phyloP scores from a whole-genome alignment of 202 grass and related monocot genomes.

The Cymbopogon flexuosus region DNA sequence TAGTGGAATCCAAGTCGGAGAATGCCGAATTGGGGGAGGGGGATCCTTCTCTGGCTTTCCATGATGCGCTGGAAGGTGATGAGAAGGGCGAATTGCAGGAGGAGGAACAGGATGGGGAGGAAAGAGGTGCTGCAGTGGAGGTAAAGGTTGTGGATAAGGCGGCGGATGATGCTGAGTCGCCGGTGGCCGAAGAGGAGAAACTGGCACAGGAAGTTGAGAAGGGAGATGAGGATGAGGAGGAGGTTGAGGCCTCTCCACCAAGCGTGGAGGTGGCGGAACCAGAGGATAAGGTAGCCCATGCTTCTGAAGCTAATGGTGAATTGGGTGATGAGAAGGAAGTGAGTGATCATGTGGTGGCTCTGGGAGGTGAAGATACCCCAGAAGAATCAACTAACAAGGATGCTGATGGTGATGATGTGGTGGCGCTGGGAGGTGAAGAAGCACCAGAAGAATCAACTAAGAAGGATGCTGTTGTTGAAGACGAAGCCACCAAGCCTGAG shows the following conservation, averaged over 20 bases:
- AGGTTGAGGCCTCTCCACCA: not conserved
- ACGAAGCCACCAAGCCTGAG: not conserved
- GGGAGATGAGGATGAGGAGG: not conserved
- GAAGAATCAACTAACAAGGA: conserved; percentile 28
- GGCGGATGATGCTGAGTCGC: not conserved
- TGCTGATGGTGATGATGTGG: not conserved
- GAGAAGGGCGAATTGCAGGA: conserved; percentile 16
- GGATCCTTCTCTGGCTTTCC: conserved; percentile 1
- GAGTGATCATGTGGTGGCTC: not conserved
- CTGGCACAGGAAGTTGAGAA: not conserved
- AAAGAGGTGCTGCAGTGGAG: not conserved
- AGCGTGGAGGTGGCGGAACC: not conserved
- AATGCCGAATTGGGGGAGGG: conserved; percentile 28
- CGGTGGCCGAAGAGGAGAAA: not conserved
- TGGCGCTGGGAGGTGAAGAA: not conserved
- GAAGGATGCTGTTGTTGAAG: conserved; percentile 23
- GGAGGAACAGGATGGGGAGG: too few relatives aligned
- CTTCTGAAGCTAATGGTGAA: conserved; percentile 21
- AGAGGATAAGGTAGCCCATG: conserved; percentile 12
- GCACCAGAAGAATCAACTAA: conserved; percentile 3
- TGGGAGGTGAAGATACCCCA: not conserved
- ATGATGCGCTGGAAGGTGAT: not conserved
- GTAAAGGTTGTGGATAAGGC: not conserved
- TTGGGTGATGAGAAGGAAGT: conserved; percentile 7
- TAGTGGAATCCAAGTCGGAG: not conserved